Percentiles rank a stretch among this genome's conserved stretches.
Conservation (phyloP, 140 eudicot species). For the Bidens hawaiensis region DNA sequence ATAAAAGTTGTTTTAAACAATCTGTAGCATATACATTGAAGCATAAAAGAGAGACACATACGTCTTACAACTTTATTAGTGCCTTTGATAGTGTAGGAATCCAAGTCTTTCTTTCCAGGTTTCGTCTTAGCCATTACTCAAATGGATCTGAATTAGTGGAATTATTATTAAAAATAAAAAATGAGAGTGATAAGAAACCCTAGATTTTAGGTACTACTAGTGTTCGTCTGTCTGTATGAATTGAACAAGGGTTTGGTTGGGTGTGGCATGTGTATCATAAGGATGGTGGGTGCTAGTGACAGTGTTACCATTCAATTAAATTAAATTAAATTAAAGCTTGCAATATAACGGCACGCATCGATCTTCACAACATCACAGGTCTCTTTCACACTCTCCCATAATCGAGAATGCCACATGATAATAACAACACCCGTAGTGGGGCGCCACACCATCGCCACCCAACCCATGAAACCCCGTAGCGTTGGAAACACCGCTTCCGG, state of each 20-base stretch:
- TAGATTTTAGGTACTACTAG: slow-evolving; percentile 34
- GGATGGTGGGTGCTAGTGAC: neutral
- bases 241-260: slow-evolving; percentile 23
- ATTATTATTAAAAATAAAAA: too few relatives aligned
- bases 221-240: slow-evolving; percentile 14
- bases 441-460: too few relatives aligned
- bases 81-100: slow-evolving; percentile 75
- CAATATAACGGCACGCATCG: slow-evolving; percentile 16
- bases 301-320: neutral
- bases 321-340: slow-evolving; percentile 17
- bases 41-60: neutral
- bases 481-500: too few relatives aligned
- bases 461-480: too few relatives aligned
- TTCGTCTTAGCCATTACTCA: slow-evolving; percentile 68
- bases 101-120: slow-evolving; percentile 75
- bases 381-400: too few relatives aligned
- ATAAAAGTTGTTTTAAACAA: too few relatives aligned
- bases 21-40: too few relatives aligned
- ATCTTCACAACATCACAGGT: too few relatives aligned
- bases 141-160: neutral
- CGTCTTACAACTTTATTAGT: too few relatives aligned
- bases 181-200: slow-evolving; percentile 16
- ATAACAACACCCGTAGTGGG: too few relatives aligned
- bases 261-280: slow-evolving; percentile 26
- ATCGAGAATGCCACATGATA: too few relatives aligned